Conservation (phyloP, 2,329 filamentous ascomycete species). For the Hirsutella minnesotensis region DNA sequence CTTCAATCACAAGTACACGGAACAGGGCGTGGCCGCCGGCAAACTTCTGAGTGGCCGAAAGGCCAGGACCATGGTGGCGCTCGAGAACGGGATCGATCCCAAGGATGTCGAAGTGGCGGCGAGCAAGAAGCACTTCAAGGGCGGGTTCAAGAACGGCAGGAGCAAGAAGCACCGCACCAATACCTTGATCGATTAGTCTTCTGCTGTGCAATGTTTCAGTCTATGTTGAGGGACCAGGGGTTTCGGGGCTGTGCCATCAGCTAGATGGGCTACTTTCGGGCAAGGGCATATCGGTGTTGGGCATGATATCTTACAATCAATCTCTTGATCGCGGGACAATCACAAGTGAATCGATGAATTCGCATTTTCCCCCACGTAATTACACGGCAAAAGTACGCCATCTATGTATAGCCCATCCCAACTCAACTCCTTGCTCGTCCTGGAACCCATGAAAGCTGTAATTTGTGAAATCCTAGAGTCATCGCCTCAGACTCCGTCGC, state of each 20-base stretch:
- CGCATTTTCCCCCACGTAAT: too few relatives aligned
- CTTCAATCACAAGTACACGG: slow-evolving; percentile 80
- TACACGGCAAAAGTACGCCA: too few relatives aligned
- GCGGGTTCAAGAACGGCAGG: slow-evolving; percentile 49
- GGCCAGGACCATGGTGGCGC: slow-evolving; percentile 62
- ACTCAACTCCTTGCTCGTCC: too few relatives aligned
- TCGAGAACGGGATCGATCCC: slow-evolving; percentile 77
- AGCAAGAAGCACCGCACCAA: slow-evolving; percentile 1
- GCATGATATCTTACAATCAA: background rate
- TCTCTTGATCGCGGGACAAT: background rate
- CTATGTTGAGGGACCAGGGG: too few relatives aligned
- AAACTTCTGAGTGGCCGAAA: slow-evolving; percentile 78
- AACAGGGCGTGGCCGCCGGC: slow-evolving; percentile 49
- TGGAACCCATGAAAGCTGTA: too few relatives aligned
- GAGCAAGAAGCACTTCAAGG: slow-evolving; percentile 92
- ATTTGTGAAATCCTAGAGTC: too few relatives aligned
- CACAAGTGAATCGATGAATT: too few relatives aligned
- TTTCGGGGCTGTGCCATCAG: too few relatives aligned
- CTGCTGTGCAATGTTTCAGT: too few relatives aligned
- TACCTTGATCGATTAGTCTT: background rate
- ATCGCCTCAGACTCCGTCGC: too few relatives aligned
- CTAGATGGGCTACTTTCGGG: too few relatives aligned
- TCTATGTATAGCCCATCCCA: too few relatives aligned
- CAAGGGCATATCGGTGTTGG: background rate
- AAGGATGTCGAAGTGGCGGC: slow-evolving; percentile 55